Percentiles rank a stretch among this genome's conserved stretches.
Conservation (phyloP, 805 yeast genomes). For the Candida endomychidarum region DNA sequence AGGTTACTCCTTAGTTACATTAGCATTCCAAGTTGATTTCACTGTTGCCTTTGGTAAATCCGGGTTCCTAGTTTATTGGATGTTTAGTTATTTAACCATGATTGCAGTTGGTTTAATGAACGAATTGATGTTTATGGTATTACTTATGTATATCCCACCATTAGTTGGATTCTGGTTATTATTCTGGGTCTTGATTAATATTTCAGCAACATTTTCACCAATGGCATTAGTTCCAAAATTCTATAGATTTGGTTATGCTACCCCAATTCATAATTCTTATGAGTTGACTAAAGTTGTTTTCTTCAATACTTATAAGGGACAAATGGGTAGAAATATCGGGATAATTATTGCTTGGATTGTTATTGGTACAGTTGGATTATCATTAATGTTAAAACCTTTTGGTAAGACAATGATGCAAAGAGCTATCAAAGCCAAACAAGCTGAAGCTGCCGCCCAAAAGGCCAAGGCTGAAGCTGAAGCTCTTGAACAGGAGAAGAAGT, state of each 20-base stretch:
- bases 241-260: slow-evolving; percentile 63
- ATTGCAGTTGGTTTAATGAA: slow-evolving; percentile 75
- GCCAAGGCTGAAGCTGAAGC: slow-evolving; percentile 6
- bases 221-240: slow-evolving; percentile 57
- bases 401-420: slow-evolving; percentile 32
- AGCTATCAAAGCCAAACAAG: slow-evolving; percentile 22
- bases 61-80: slow-evolving; percentile 77
- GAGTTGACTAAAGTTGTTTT: slow-evolving; percentile 62
- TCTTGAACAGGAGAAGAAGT: no score
- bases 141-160: slow-evolving; percentile 59
- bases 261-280: slow-evolving; percentile 67
- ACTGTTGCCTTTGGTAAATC: slow-evolving; percentile 58
- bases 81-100: slow-evolving; percentile 66
- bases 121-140: slow-evolving; percentile 58
- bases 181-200: slow-evolving; percentile 66
- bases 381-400: slow-evolving; percentile 45
- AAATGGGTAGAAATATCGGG: slow-evolving; percentile 61
- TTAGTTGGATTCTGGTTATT: slow-evolving; percentile 69
- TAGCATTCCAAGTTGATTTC: slow-evolving; percentile 67
- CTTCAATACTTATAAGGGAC: slow-evolving; percentile 54
- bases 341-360: slow-evolving; percentile 62
- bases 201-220: slow-evolving; percentile 68
- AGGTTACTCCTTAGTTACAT: slow-evolving; percentile 57
- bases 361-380: slow-evolving; percentile 43
- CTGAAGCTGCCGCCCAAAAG: slow-evolving; percentile 10